Conservation (phyloP, 2,329 filamentous ascomycete genomes). For the Ophiostoma perfectum region DNA sequence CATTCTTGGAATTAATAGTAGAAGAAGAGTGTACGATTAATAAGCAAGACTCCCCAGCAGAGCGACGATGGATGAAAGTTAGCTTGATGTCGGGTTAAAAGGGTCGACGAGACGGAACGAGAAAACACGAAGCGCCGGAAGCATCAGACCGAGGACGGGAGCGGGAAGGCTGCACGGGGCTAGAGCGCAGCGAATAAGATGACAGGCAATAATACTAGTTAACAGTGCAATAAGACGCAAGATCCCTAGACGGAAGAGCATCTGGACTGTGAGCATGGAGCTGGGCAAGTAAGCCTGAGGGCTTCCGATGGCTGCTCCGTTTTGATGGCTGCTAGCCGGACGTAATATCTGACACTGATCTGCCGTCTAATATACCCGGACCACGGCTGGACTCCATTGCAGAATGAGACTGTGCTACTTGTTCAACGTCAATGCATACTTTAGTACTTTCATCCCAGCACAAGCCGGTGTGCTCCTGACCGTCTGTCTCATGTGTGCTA, state of each 20-base stretch:
- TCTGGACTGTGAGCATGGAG: not conserved
- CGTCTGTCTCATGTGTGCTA: not conserved
- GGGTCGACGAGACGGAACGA: not conserved
- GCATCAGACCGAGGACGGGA: slow-evolving; percentile 6
- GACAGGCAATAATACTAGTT: not conserved
- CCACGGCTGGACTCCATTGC: not conserved
- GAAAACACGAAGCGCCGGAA: not conserved
- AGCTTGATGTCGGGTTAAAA: no score
- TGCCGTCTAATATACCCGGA: not conserved
- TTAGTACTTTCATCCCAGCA: not conserved
- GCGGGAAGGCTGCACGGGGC: not conserved
- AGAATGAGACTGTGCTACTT: not conserved
- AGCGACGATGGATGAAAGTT: no score
- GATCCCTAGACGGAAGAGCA: not conserved
- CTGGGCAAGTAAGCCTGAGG: not conserved
- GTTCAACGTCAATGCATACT: not conserved
- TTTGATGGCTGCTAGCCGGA: not conserved
- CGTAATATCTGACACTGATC: not conserved
- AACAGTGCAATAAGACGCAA: not conserved
- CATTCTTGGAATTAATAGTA: not conserved
- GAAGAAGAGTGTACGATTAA: not conserved
- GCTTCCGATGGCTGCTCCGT: not conserved
- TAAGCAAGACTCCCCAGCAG: no score
- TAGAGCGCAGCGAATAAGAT: not conserved
- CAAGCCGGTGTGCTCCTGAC: not conserved